Conservation (phyloP, 768 basidiomycete species). For the Panaeolus papilionaceus region DNA sequence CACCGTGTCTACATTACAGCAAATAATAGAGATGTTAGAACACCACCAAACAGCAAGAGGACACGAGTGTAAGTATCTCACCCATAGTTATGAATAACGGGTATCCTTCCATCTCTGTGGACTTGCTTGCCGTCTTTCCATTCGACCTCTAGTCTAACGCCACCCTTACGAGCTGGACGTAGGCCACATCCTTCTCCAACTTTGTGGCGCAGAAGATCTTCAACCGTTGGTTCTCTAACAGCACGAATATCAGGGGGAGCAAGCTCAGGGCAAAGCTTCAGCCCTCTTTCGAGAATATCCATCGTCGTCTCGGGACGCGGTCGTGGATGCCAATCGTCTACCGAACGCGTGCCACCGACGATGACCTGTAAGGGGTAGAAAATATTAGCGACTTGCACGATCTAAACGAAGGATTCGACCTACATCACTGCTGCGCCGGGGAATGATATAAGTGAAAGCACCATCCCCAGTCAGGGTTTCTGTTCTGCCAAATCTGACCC, state of each 20-base stretch:
- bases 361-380: constrained; percentile 45
- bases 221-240: constrained; percentile 46
- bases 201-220: constrained; percentile 56
- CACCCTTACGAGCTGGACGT: constrained; percentile 62
- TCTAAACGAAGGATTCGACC: constrained; percentile 15
- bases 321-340: constrained; percentile 74
- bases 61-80: constrained; percentile 25
- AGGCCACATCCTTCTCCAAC: constrained; percentile 61
- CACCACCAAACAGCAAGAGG: background rate
- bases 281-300: constrained; percentile 58
- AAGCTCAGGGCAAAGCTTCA: constrained; percentile 63
- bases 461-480: constrained; percentile 43
- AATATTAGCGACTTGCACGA: background rate
- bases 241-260: constrained; percentile 56
- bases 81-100: constrained; percentile 42
- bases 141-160: constrained; percentile 62
- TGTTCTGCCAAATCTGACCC: constrained; percentile 63
- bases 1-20: constrained; percentile 54
- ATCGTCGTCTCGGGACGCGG: constrained; percentile 68
- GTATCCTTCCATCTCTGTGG: constrained; percentile 27
- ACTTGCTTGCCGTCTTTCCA: constrained; percentile 39
- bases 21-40: constrained; percentile 4
- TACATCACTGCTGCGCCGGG: constrained; percentile 63
- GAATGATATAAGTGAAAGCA: constrained; percentile 68
- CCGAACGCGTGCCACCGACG: constrained; percentile 63